phyloP scores from a whole-genome alignment of 1,284 basidiomycete genomes.

The Ustilago sp. region DNA sequence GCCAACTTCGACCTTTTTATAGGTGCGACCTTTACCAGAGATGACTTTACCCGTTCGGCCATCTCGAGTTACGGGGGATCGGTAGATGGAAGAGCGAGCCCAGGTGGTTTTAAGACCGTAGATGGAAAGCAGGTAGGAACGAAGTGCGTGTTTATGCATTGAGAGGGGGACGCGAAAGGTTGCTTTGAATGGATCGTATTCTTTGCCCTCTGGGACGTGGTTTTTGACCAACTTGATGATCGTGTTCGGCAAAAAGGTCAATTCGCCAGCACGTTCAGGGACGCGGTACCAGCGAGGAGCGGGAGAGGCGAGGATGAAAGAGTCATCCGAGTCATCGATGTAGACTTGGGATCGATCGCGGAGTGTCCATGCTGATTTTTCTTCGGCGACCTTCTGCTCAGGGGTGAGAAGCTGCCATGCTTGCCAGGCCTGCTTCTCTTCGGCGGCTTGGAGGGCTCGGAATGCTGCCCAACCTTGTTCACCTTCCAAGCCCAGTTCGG shows the following conservation, averaged over 20 bases:
- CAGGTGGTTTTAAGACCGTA: constrained; percentile 86
- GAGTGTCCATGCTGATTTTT: constrained; percentile 58
- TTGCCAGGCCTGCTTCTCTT: constrained; percentile 57
- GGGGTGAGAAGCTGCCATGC: constrained; percentile 56
- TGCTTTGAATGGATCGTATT: constrained; percentile 93
- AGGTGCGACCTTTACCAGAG: constrained; percentile 51
- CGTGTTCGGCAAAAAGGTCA: constrained; percentile 89
- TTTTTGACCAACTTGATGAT: constrained; percentile 86
- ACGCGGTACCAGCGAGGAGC: constrained; percentile 61
- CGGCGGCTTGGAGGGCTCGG: constrained; percentile 33
- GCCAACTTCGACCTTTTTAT: constrained; percentile 68
- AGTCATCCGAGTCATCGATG: constrained; percentile 62
- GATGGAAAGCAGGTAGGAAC: constrained; percentile 83
- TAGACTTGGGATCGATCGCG: constrained; percentile 65
- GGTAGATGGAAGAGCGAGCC: constrained; percentile 89
- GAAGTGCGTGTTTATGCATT: constrained; percentile 90
- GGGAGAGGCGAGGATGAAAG: constrained; percentile 39
- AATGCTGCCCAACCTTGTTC: constrained; percentile 39
- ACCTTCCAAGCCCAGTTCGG: constrained; percentile 20
- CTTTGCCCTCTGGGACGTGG: constrained; percentile 78
- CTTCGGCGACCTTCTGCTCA: constrained; percentile 50
- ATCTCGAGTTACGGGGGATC: constrained; percentile 53
- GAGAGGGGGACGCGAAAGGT: constrained; percentile 87
- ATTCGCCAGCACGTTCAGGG: constrained; percentile 74
- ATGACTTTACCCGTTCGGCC: constrained; percentile 73